Evolutionary conservation across 306 rosid genomes (phyloP).

Genomic region (peach (Prunus persica)): Prunus_persica_NCBIv2 NC_034016.1:20763501-20764000

Average conservation of each 20-base stretch:
- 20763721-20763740: constrained; percentile 18
- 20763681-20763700: constrained; percentile 10
- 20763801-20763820: constrained; percentile 7
- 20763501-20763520: too few species aligned
- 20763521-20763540: too few species aligned
- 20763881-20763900: not conserved
- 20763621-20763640: constrained; percentile 5
- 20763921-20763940: not conserved
- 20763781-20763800: constrained; percentile 29
- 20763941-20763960: not conserved
- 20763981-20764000: too few species aligned
- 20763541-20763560: too few species aligned
- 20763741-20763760: constrained; percentile 13
- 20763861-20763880: not conserved
- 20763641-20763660: not conserved
- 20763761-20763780: constrained; percentile 18
- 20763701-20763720: constrained; percentile 13
- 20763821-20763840: not conserved
- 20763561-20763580: too few species aligned
- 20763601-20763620: not conserved
- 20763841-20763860: not conserved
- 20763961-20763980: too few species aligned
- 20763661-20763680: constrained; percentile 7
- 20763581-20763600: too few species aligned
- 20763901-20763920: too few species aligned